Evolutionary conservation across 345 rosid genomes (phyloP), one percentile per base, ranked within the genome.

Genomic region (Salix brachista): DNA sequence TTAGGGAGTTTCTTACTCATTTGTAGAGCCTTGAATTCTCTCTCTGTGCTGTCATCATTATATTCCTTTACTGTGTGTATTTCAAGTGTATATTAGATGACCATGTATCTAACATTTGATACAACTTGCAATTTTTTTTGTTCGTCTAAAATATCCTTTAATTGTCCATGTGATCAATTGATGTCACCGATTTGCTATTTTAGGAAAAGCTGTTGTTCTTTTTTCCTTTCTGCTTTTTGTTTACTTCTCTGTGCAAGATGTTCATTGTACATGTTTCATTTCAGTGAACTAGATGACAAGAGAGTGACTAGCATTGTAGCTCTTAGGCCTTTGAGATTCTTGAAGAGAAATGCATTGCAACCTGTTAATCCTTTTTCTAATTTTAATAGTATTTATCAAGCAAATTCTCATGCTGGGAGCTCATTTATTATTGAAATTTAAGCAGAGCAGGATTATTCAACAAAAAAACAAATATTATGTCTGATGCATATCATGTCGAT

Each of bases 11-110:
- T 34, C 25, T 70, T 41, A 62, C 37, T 64, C 14, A 70, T 72
- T 54, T 41, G 77, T 75, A 66, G 61, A 78, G 74, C 79, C 73
- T 37, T 79, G 75, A 65, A 36, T 73, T 61, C 61, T 54, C 32
- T 66, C 32, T 66, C 39, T 77, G 19, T 76, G 60, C 16, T 14
- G 1, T 25, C 58, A 25, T 37, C 58, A 16, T 30, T 62, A 32
- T 78, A 26, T 25, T 30, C 56, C 25, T 65, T 42, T 60, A 42
- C 32, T 69, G 16, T 41, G 10, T 65, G 66, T 42, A 23, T 26
- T 44, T 72, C 66, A 37, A 74, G 60, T 72, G 71, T 76, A 46
- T 80, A 52, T 67, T 76, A 48, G 77, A 66, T 69, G 52, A 46
- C 62, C 26, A 34, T 60, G 34, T 67, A 72, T 67, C 77, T 77